Evolutionary conservation across 1,284 basidiomycete genomes (phyloP).

Genomic region (Phylloporus gajari): DNA sequence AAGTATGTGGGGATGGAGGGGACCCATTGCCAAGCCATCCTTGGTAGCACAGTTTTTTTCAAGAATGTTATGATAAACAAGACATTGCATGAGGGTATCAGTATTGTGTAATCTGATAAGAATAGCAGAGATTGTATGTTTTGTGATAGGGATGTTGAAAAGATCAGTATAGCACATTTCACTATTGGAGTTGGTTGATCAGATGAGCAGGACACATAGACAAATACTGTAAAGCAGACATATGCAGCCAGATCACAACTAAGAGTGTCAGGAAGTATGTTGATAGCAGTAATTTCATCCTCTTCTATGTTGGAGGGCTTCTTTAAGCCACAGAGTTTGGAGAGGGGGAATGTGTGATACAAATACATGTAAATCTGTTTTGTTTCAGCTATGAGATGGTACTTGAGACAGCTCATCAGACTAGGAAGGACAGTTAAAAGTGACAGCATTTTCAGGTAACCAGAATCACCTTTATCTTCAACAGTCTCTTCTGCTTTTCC

Average conservation of each 20-base stretch:
- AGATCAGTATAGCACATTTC: slow-evolving; percentile 92
- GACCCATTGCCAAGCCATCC: slow-evolving; percentile 52
- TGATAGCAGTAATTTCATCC: slow-evolving; percentile 71
- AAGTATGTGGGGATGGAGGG: slow-evolving; percentile 75
- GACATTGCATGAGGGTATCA: slow-evolving; percentile 84
- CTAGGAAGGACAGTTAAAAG: too few relatives aligned
- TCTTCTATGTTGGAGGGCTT: slow-evolving; percentile 73
- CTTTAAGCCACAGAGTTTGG: slow-evolving; percentile 85
- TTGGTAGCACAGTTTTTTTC: slow-evolving; percentile 34
- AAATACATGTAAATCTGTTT: too few relatives aligned
- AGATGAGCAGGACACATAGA: slow-evolving; percentile 7
- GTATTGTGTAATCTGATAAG: slow-evolving; percentile 88
- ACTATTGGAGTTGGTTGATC: slow-evolving; percentile 52
- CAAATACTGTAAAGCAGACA: slow-evolving; percentile 44
- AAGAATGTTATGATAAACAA: slow-evolving; percentile 80
- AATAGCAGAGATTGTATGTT: slow-evolving; percentile 71
- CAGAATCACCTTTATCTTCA: too few relatives aligned
- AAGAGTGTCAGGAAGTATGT: slow-evolving; percentile 65
- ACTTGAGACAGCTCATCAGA: too few relatives aligned
- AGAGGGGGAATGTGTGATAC: slow-evolving; percentile 66
- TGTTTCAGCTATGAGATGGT: too few relatives aligned
- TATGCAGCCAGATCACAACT: slow-evolving; percentile 83
- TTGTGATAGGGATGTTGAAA: slow-evolving; percentile 77
- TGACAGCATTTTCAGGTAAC: too few relatives aligned
- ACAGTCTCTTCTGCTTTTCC: too few relatives aligned